Evolutionary conservation across 768 basidiomycete genomes (phyloP).

Genomic region (Xanthoconium purpureum): DNA sequence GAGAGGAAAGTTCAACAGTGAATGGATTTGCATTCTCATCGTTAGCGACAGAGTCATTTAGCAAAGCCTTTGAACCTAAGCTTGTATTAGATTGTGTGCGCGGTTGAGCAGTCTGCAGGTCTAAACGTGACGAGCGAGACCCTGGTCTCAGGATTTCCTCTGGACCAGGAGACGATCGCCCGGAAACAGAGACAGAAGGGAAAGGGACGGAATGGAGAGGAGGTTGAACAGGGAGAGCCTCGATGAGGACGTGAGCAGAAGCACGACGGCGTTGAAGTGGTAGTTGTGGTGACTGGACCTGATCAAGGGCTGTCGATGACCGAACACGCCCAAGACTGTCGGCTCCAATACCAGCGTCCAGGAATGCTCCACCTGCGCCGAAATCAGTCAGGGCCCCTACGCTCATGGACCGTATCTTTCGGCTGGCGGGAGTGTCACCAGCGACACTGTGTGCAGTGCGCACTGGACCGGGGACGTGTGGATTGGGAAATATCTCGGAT

Average conservation of each 20-base stretch:
- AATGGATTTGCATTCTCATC: constrained; percentile 35
- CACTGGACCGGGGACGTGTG: constrained; percentile 36
- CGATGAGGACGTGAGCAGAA: constrained; percentile 48
- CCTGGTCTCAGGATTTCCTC: constrained; percentile 36
- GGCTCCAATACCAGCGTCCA: constrained; percentile 36
- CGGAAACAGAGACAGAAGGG: constrained; percentile 48
- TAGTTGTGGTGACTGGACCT: constrained; percentile 40
- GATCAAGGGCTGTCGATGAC: constrained; percentile 56
- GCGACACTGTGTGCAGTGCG: constrained; percentile 44
- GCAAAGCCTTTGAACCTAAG: constrained; percentile 45
- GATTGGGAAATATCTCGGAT: constrained; percentile 42
- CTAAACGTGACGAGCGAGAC: constrained; percentile 35
- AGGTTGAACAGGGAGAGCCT: constrained; percentile 38
- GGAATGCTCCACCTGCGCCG: constrained; percentile 45
- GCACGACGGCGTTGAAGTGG: constrained; percentile 48
- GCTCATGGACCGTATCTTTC: constrained; percentile 61
- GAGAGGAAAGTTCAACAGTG: constrained; percentile 35
- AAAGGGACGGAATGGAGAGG: constrained; percentile 60
- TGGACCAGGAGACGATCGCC: constrained; percentile 48
- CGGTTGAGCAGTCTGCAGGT: constrained; percentile 34
- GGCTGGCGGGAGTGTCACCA: constrained; percentile 38
- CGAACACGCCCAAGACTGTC: constrained; percentile 45
- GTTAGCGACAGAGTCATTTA: constrained; percentile 37
- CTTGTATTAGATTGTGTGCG: constrained; percentile 53
- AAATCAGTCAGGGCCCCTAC: constrained; percentile 59